phyloP scores from a whole-genome alignment of 371 early-diverging fungal genomes.

The Mucor irregularis region DNA sequence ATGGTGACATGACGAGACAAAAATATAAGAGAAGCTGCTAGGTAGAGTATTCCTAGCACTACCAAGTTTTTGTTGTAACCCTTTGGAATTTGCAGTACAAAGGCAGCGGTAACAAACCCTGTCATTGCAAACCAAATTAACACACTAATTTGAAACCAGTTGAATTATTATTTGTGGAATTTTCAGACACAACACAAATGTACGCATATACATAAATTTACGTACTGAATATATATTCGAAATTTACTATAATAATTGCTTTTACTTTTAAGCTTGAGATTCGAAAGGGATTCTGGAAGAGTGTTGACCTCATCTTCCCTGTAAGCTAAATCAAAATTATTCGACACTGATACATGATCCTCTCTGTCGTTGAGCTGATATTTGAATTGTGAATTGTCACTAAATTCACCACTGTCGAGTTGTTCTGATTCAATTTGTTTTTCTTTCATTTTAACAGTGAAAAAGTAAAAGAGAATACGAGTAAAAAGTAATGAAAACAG shows the following conservation, averaged over 20 bases:
- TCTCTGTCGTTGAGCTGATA: no score
- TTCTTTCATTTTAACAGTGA: no score
- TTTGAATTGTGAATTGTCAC: background rate
- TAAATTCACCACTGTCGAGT: background rate
- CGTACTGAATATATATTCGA: background rate
- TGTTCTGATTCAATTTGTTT: background rate
- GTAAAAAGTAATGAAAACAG: no score
- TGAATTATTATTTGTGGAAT: background rate
- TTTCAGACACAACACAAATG: background rate
- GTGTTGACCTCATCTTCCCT: no score
- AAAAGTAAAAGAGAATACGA: no score
- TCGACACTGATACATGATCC: no score
- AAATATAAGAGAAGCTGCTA: background rate
- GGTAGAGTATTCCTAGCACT: conserved; percentile 29
- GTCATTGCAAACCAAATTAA: conserved; percentile 27
- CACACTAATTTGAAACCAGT: conserved; percentile 1
- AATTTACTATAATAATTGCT: background rate
- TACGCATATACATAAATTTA: background rate
- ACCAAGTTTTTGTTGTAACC: conserved; percentile 33
- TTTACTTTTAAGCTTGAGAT: background rate
- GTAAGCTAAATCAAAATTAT: no score
- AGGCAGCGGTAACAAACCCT: conserved; percentile 28
- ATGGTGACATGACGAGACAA: background rate
- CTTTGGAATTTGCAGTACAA: conserved; percentile 31
- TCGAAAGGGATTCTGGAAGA: no score